Percentiles rank a stretch among this genome's conserved stretches.
Conservation (phyloP, 441 rosid species). For the Euphorbia schlechtendalii region DNA sequence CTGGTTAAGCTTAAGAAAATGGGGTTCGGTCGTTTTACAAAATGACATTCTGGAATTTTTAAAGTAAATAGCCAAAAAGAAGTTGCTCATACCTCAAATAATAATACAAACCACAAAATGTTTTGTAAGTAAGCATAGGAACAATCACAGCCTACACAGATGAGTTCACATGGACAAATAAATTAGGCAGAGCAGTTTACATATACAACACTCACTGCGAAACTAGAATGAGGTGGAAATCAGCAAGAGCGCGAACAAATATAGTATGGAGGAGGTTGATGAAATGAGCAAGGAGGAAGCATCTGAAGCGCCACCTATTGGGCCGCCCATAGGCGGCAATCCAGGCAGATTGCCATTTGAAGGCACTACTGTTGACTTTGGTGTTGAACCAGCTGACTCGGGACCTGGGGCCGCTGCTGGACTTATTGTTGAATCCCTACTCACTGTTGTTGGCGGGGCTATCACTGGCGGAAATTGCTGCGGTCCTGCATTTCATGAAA, state of each 20-base stretch:
- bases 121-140: too few species aligned
- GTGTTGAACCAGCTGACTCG: conserved; percentile 32
- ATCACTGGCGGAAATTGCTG: conserved; percentile 61
- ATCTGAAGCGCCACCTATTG: conserved; percentile 44
- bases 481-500: conserved; percentile 48
- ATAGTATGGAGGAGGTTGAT: conserved; percentile 20
- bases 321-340: conserved; percentile 43
- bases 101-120: conserved; percentile 11
- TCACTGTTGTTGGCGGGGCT: conserved; percentile 69
- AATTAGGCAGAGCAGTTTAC: conserved; percentile 13
- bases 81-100: conserved; percentile 1
- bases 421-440: conserved; percentile 35
- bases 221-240: conserved; percentile 29
- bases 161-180: conserved; percentile 10
- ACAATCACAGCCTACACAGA: conserved; percentile 13
- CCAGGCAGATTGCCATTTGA: conserved; percentile 55
- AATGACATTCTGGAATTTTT: too few species aligned
- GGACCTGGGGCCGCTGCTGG: conserved; percentile 66
- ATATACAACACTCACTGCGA: conserved; percentile 24
- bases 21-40: too few species aligned
- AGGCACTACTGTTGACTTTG: conserved; percentile 41
- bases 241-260: conserved; percentile 29
- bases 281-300: conserved; percentile 36
- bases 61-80: too few species aligned
- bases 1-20: too few species aligned